These are phyloP conservation scores for Dendrobium huoshanense DNA, from an alignment of 106 monocot genomes.

Conservation along the genomic window DNA sequence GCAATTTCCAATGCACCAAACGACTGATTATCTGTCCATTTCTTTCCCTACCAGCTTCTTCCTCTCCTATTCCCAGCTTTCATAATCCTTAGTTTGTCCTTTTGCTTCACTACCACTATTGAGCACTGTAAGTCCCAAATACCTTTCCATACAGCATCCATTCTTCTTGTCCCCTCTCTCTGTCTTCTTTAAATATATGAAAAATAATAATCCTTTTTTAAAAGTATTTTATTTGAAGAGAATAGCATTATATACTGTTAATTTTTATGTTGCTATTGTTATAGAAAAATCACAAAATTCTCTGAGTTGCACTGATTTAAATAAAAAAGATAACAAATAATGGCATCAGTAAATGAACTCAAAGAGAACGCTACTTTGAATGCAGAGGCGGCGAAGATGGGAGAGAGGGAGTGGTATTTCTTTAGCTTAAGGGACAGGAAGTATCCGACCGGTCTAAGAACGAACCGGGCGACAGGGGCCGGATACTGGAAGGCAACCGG, in stretches of 20 bases:
- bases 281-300: no score
- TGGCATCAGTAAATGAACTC: neutral
- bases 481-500: constrained; percentile 99
- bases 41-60: neutral
- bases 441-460: constrained; percentile 86
- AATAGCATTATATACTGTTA: no score
- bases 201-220: no score
- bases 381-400: constrained; percentile 77
- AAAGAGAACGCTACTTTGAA: neutral
- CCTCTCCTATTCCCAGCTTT: neutral
- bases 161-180: constrained; percentile 1
- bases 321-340: neutral
- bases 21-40: no score
- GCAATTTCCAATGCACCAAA: no score
- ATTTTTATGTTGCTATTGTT: no score
- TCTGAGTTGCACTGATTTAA: neutral
- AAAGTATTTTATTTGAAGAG: no score
- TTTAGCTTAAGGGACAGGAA: constrained; percentile 81
- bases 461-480: constrained; percentile 79
- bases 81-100: neutral
- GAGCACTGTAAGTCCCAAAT: neutral
- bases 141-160: neutral
- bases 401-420: constrained; percentile 98
- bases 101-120: neutral
- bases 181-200: neutral